Base-by-base conservation (phyloP, 2,329 filamentous ascomycete genomes). In the Pestalotiopsis sp. region DNA sequence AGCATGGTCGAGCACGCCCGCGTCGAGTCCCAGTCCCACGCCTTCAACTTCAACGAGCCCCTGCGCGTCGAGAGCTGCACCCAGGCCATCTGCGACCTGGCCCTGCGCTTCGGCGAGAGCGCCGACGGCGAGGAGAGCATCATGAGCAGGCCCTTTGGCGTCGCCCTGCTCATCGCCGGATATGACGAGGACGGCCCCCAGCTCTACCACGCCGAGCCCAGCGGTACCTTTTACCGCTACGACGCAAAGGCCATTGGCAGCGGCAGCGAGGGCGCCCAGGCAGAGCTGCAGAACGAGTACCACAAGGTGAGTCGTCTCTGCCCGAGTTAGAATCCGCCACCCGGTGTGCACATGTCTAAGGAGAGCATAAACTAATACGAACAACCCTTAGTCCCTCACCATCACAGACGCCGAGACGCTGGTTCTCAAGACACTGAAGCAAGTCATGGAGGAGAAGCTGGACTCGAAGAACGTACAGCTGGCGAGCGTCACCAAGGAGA, bases 391-490 rank as follows among this genome's bases (percentile, higher is more conserved):
- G 89, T 98, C 95, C 68, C 88, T 99, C 72, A 97, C 95, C 57
- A 91, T 99, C 71, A 86, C 88, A 68, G 96, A 99, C 79, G 96
- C 96, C 69, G 96, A 99, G 85, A 96, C 95, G 3, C 85, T 99
- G 73, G 95, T 97, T 65, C 86, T 99, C 78, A 98, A 98, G 90
- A 99, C 96, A 49, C 83, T 99, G 81, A 99, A 98, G 88, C 96
- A 99, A 85, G 96, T 99, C 75, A 99, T 99, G 96, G 96, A 99
- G 85, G 96, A 99, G 90, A 99, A 99, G 86, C 88, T 99, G 70
- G 96, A 99, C 80, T 89, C 94, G 72, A 99, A 99, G 90, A 99
- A 99, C 79, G 96, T 99, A 73, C 96, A 99, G 86, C 83, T 99
- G 75, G 96, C 96, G 66, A 98, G 95, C 79, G 96, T 99, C 68